Evolutionary conservation across 495 filamentous ascomycete genomes (phyloP), one percentile per base, ranked within the genome.

Genomic region (Hyaloscypha hepaticicola): DNA sequence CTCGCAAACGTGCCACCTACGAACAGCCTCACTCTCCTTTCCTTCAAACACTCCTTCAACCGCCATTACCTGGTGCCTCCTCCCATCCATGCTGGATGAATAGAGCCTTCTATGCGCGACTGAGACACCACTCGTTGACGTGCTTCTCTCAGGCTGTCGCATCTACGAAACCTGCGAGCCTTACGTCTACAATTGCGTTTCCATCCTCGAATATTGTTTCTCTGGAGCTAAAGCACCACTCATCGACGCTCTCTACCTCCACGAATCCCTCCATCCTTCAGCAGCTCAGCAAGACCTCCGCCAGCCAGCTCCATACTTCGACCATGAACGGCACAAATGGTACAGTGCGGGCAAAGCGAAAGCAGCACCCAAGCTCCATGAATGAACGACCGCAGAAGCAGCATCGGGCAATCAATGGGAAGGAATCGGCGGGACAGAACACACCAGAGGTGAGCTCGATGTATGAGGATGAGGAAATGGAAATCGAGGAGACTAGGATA

Each of bases 341-440:
- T 41, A 64, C 77, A 27, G 72, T 68, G 52, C 77, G 80, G 66
- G 71, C 75, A 14, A 84, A 84, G 76, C 79, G 82, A 60, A 84
- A 85, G 61, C 64, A 68, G 48, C 71, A 77, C 71, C 31, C 76
- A 75, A 53, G 58, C 67, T 66, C 72, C 16, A 49, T 73, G 26
- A 76, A 79, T 31, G 76, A 76, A 48, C 75, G 80, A 16, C 80
- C 78, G 19, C 72, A 77, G 7, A 84, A 85, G 70, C 79, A 83
- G 67, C 76, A 78, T 48, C 77, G 82, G 52, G 69, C 77, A 16
- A 27, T 74, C 33, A 84, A 83, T 63, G 76, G 77, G 41, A 75
- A 76, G 55, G 73, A 76, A 11, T 78, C 80, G 1, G 77, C 72
- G 55, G 80, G 76, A 63, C 73, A 78, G 56, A 83, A 80, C 69